These are phyloP conservation scores for Sambucus nigra DNA, from an alignment of 129 eudicot genomes.

Conservation along the genomic window DNA sequence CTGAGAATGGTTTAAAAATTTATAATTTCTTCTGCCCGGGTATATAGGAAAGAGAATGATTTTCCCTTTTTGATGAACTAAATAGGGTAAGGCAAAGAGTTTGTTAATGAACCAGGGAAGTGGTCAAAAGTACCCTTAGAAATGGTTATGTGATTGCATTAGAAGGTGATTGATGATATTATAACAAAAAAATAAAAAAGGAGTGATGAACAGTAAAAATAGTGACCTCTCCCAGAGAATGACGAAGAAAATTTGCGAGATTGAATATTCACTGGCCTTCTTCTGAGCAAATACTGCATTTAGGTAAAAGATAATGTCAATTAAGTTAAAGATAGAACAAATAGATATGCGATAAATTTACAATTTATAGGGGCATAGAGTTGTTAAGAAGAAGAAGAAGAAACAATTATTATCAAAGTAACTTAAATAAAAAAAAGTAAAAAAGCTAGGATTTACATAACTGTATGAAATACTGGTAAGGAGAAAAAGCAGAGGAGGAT, in stretches of 20 bases:
- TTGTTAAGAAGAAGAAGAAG: not conserved
- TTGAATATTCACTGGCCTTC: constrained; percentile 36
- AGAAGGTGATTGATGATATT: not conserved
- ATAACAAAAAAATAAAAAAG: not conserved
- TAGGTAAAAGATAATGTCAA: not conserved
- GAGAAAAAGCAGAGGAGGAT: not conserved
- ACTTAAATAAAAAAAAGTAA: no score
- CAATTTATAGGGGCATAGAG: not conserved
- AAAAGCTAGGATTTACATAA: constrained; percentile 11
- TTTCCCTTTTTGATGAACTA: no score
- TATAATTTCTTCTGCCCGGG: no score
- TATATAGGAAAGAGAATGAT: no score
- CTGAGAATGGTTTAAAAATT: no score
- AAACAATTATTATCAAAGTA: not conserved
- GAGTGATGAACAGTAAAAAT: not conserved
- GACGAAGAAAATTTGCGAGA: constrained; percentile 41
- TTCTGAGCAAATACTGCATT: constrained; percentile 48
- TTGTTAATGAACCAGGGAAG: no score
- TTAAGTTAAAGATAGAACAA: not conserved
- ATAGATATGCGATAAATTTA: not conserved
- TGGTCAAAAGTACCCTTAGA: no score
- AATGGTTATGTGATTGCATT: not conserved
- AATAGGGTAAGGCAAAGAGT: no score
- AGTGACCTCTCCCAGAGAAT: constrained; percentile 21
- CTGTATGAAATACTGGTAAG: not conserved